Base-by-base conservation (phyloP, 805 yeast species). In the Teunomyces tritomae region DNA sequence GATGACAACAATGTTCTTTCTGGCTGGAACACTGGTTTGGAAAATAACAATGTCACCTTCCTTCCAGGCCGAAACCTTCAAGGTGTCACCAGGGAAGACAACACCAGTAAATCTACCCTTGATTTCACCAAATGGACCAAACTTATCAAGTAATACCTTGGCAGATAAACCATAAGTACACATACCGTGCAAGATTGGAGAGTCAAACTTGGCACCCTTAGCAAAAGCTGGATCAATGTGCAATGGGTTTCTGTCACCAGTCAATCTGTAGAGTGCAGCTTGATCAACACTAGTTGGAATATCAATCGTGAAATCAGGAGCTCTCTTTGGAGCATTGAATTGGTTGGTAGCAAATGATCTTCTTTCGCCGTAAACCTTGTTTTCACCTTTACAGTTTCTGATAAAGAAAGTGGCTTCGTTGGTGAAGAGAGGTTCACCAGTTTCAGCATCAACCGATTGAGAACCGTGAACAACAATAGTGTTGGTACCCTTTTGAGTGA, bases 191-290 rank as follows among this genome's bases (percentile, higher is more conserved):
- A 92, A 78, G 57, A 92, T 92, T 43, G 99, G 99, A 47, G 74
- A 71, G 43, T 82, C 83, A 66, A 92, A 92, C 51, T 85, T 86
- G 42, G 92, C 97, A 48, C 87, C 87, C 53, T 84, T 80, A 11
- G 98, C 97, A 69, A 91, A 86, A 28, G 66, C 75, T 14, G 98
- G 97, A 71, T 92, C 98, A 63, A 92, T 85, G 73, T 91, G 99
- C 58, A 92, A 78, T 50, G 99, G 99, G 68, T 92, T 92, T 67
- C 84, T 84, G 74, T 92, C 99, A 46, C 97, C 98, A 51, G 92
- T 85, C 51, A 92, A 75, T 65, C 99, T 82, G 74, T 92, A 92
- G 47, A 91, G 69, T 3, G 96, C 89, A 40, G 97, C 97, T 66
- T 84, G 89, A 65, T 90, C 87, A 37, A 67, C 74, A 26, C 77